Evolutionary conservation across 176 grass and related monocot genomes (phyloP).

Genomic region (Ensete glaucum): DNA sequence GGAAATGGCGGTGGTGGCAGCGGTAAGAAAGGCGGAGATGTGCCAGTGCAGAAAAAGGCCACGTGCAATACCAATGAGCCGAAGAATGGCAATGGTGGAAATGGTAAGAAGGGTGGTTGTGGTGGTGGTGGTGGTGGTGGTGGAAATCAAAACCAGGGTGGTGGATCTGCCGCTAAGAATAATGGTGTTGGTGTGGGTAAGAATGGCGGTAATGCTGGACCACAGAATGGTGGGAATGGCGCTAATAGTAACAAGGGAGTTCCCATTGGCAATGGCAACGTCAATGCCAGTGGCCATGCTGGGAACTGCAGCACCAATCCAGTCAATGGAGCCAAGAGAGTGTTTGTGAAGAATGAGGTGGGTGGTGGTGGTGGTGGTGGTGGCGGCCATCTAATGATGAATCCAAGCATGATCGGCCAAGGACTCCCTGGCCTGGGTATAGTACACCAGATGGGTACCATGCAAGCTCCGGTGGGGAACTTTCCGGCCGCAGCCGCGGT

Average conservation of each 20-base stretch:
- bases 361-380: conserved; percentile 19
- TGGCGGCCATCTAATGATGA: conserved; percentile 27
- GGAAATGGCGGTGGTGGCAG: conserved; percentile 23
- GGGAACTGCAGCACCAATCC: conserved; percentile 24
- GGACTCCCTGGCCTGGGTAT: conserved; percentile 30
- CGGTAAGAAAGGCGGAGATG: conserved; percentile 42
- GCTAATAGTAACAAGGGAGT: neutral
- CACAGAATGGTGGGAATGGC: conserved; percentile 10
- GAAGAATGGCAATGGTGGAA: conserved; percentile 23
- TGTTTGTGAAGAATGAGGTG: conserved; percentile 21
- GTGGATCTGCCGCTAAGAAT: conserved; percentile 23
- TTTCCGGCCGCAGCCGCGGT: conserved; percentile 20
- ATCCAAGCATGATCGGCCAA: conserved; percentile 39
- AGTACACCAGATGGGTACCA: conserved; percentile 28
- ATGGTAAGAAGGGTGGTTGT: conserved; percentile 34
- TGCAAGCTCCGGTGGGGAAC: conserved; percentile 16
- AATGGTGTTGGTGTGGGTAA: conserved; percentile 27
- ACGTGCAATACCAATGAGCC: conserved; percentile 26
- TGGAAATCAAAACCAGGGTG: no score
- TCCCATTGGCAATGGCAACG: conserved; percentile 13
- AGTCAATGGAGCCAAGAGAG: conserved; percentile 11
- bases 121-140: conserved; percentile 10
- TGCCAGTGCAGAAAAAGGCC: conserved; percentile 21
- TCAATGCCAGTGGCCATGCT: neutral
- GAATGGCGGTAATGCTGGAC: conserved; percentile 15